Evolutionary conservation across 768 basidiomycete species (phyloP), one percentile per base, ranked within the genome.

Genomic region (Lyophyllum atratum): DNA sequence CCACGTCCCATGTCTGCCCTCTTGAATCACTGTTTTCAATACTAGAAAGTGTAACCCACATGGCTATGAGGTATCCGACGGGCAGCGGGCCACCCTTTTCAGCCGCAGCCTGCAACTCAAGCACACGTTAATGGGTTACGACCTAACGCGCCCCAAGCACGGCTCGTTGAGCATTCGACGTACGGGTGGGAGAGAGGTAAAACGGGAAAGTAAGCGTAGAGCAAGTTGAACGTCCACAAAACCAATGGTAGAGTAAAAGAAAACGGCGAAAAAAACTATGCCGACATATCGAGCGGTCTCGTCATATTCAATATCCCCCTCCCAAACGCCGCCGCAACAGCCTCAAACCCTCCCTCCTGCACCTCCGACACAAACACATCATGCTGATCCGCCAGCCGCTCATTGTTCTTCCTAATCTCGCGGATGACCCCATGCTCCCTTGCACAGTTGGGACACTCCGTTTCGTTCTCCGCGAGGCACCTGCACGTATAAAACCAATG

Each of bases 401-500:
- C 92, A 60, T 98, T 98, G 66, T 92, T 92, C 59, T 84, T 79
- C 59, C 92, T 78, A 50, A 99, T 92, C 69, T 98, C 95, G 28
- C 92, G 87, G 44, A 98, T 89, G 37, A 97, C 83, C 29, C 89
- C 86, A 62, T 98, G 92, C 59, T 92, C 87, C 9, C 89, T 83
- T 0, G 89, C 93, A 66, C 96, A 98, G 26, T 84, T 81, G 0
- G 94, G 94, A 66, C 97, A 99, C 64, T 96, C 90, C 0, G 87
- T 85, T 53, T 96, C 94, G 61, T 93, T 84, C 59, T 95, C 93
- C 15, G 85, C 84, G n/a, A 98, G 71, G 66, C 94, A 98, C 46
- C 95, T 97, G 59, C n/a, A n/a, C n/a, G n/a, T n/a, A n/a, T 15
- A 15, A 15, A n/a, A 19, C 5, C 39, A n/a, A n/a, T n/a, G n/a